Percentiles rank a stretch among this genome's conserved stretches.
Conservation (phyloP, 495 filamentous ascomycete genomes). For the Daldinia concentrica region DNA sequence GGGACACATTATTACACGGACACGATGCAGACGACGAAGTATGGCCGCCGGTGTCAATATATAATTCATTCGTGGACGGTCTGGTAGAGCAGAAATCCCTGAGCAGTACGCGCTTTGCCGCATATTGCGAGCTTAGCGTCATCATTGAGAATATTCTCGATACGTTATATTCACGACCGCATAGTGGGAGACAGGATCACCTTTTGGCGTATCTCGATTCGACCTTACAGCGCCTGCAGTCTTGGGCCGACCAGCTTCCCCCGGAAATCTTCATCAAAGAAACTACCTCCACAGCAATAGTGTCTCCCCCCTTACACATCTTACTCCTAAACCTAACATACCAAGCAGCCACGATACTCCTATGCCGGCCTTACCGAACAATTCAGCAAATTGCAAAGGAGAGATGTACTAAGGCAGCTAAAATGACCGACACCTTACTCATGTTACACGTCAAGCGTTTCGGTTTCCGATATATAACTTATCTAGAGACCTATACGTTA, state of each 20-base stretch:
- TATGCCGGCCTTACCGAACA: conserved; percentile 14
- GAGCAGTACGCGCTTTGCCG: not conserved
- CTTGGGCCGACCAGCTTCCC: not conserved
- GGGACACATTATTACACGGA: not conserved
- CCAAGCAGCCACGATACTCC: conserved; percentile 16
- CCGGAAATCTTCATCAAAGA: not conserved
- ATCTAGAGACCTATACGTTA: not conserved
- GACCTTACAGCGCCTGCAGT: not conserved
- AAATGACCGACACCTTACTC: not conserved
- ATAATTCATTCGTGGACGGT: not conserved
- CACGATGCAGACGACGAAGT: not conserved
- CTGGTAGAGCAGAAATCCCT: not conserved
- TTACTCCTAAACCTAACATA: conserved; percentile 17
- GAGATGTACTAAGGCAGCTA: not conserved
- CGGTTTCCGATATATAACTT: not conserved
- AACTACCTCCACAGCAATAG: conserved; percentile 4
- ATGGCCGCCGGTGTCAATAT: not conserved
- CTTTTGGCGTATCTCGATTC: not conserved
- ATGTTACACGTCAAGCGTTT: not conserved
- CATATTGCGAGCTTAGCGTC: not conserved
- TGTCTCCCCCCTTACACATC: conserved; percentile 15
- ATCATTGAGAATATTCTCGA: not conserved
- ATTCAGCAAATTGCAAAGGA: not conserved
- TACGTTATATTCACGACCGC: not conserved
- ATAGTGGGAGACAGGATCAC: not conserved